Percentiles rank a stretch among this genome's conserved stretches.
phyloP scores from a whole-genome alignment of 352 stramenopile species.

The Paralagenidium karlingii region DNA sequence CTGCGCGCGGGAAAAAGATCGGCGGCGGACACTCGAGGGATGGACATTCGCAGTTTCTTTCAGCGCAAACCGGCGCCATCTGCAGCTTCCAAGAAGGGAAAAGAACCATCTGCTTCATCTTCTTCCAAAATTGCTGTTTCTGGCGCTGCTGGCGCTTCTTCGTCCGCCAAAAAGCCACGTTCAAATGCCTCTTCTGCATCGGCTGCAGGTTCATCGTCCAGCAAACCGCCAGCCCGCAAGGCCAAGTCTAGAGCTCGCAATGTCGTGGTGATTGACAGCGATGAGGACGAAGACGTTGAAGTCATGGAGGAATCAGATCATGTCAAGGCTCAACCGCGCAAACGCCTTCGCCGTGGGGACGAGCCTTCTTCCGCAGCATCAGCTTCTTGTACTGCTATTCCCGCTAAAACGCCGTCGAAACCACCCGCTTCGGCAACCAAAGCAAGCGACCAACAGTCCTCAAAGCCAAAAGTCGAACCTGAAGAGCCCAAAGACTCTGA shows the following conservation, averaged over 20 bases:
- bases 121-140: too few species aligned
- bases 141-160: neutral
- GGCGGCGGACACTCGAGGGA: conserved; percentile 6
- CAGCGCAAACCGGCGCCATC: conserved; percentile 22
- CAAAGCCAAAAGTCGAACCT: neutral
- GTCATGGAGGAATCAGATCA: conserved; percentile 7
- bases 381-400: neutral
- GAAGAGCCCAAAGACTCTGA: neutral
- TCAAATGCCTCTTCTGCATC: neutral
- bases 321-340: conserved; percentile 11
- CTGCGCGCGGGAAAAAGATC: too few species aligned
- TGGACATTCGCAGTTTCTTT: conserved; percentile 85
- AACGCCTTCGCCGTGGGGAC: conserved; percentile 15
- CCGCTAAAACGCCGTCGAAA: neutral
- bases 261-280: conserved; percentile 45
- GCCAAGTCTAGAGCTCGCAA: conserved; percentile 30
- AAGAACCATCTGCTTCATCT: conserved; percentile 4
- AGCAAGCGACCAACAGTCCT: neutral
- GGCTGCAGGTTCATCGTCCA: conserved; percentile 8
- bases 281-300: conserved; percentile 20
- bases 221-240: conserved; percentile 11
- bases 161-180: conserved; percentile 10
- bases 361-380: neutral
- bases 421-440: neutral
- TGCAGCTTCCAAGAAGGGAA: neutral